Base-by-base conservation (phyloP, 345 rosid species). In the Bruguiera parviflora region DNA sequence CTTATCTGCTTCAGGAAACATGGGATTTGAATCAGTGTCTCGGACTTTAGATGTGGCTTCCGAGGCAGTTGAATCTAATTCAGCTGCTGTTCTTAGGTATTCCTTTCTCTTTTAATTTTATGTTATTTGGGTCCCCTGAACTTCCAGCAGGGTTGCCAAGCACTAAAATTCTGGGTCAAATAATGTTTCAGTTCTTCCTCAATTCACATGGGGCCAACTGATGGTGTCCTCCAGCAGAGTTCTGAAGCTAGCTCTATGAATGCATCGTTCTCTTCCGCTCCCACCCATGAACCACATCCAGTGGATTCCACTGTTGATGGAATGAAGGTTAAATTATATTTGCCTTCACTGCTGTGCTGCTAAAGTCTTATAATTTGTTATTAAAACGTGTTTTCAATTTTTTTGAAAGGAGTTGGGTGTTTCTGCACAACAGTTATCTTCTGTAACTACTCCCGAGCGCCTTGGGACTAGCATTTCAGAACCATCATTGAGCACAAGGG, bases 401-500 rank as follows among this genome's bases (percentile, higher is more conserved):
- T 67, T 37, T 51, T 68, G 22, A 57, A 69, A 90, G 90, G 89
- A 84, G 71, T 37, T 68, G 61, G 88, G 82, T 72, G 68, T 78
- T 65, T 70, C 88, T 65, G 63, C 80, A 37, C 96, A 86, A 69
- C 71, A 79, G 28, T 70, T 82, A 70, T 73, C 92, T 62, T 74
- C 88, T 53, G 70, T 85, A 73, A 78, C 80, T 72, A 80, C 83
- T 66, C 56, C 87, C 64, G 98, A 91, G 66, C 89, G 85, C 25
- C 70, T 77, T 80, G 91, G 87, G 64, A 83, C 71, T 71, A 82
- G 79, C 74, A 73, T 68, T 61, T 65, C 86, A 7, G 98, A 90
- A 69, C 89, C 96, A 76, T 85, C 87, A 25, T 73, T 92, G 63
- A 83, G 79, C 82, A 91, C 96, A 43, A 85, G 96, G 80, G 99